Base-by-base conservation (phyloP, 2,329 filamentous ascomycete genomes). In the Diaporthe vexans region DNA sequence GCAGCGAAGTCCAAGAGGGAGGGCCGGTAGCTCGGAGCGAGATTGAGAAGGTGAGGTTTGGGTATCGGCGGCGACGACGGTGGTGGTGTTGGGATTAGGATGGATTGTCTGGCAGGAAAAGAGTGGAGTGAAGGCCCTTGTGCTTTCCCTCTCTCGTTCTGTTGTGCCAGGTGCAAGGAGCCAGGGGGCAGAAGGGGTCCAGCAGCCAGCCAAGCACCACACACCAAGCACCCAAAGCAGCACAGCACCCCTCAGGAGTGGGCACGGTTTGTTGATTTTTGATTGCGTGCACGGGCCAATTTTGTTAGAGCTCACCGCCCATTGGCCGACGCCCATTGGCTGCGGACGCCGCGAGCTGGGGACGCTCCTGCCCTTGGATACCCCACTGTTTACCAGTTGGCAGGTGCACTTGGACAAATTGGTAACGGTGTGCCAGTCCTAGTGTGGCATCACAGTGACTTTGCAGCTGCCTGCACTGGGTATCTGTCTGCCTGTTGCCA, bases 191-290 rank as follows among this genome's bases (percentile, higher is more conserved):
- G 7, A 48, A 65, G 35, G 57, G 58, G 58, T 37, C 56, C 56
- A 52, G n/a, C 54, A 56, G n/a, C n/a, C n/a, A 43, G 8, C 26
- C 26, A 35, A 21, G 33, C 56, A 59, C 33, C 58, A 43, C 6
- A 17, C 56, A 15, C 26, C 26, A 35, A 21, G 33, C 56, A 59
- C 33, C 33, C 58, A 43, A 43, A 43, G 40, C 40, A 43, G 43
- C n/a, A 15, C 15, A 29, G 35, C 35, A 43, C 35, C 24, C 35
- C 56, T 58, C 40, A 63, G n/a, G 58, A 46, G 63, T 68, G 63
- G 46, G 63, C 48, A 54, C 63, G 33, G 63, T 75, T 75, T 75
- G 72, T 75, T 75, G 74, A 75, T 72, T 75, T 74, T 74, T 74
- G 72, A 57, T 69, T 63, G 57, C 70, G 33, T 54, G 57, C 58